Evolutionary conservation across 169 alveolate genomes (phyloP), one percentile per base, ranked within the genome.

Genomic region (Plasmodium gaboni): DNA sequence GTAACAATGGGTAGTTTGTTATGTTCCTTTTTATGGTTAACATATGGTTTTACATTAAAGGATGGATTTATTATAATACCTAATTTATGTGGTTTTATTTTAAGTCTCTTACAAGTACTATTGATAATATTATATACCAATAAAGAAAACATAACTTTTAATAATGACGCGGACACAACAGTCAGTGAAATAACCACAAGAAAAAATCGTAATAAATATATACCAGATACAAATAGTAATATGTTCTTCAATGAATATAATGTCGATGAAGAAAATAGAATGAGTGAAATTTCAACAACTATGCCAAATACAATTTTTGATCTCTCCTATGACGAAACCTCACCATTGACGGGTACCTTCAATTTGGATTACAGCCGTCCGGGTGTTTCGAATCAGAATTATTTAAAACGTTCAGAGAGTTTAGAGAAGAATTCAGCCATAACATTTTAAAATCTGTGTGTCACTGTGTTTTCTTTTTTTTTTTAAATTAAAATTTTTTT

Each of bases 31-130:
- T 91, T 93, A 83, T 92, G 92, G 92, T 65, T 93, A 32, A 92
- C 94, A 13, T 93, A 93, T 78, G 96, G 96, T 24, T 93, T 93
- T 83, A 93, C 90, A 44, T 85, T 93, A 32, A 92, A 93, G 92
- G 96, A 93, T 59, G 87, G 80, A 22, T 76, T 93, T 38, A 88
- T 93, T 55, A 93, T 93, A 9, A 92, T 87, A 13, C 96, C 96
- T 0, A 93, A 89, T 88, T 88, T 92, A 26, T 63, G 93, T 32
- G 96, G 96, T 9, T 74, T 74, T 63, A 46, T 74, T 10, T 63
- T 74, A 74, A 74, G 88, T 63, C 38, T 74, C n/a, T 38, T 74
- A 13, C 88, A 74, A 51, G 60, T 74, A 17, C 57, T 44, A 10
- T 74, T 74, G 15, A 74, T 74, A 5, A 19, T 74, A 63, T 74